phyloP scores from a whole-genome alignment of 306 rosid genomes.

The Castanea sativa region DNA sequence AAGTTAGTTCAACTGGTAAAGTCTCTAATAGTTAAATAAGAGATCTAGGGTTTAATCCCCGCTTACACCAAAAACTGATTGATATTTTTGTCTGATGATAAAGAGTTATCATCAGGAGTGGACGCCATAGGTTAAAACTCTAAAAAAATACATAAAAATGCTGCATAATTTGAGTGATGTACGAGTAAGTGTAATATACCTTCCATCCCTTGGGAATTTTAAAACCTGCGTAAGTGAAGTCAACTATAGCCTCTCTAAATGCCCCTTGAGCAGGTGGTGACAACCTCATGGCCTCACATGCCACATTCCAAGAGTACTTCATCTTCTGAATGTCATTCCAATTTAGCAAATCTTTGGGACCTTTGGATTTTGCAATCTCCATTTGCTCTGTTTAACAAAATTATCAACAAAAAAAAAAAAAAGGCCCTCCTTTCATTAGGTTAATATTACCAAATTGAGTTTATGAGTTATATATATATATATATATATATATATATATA shows the following conservation, averaged over 20 bases:
- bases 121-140: no score
- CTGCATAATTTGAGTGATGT: neutral
- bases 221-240: constrained; percentile 15
- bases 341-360: constrained; percentile 13
- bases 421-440: no score
- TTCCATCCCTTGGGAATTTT: constrained; percentile 26
- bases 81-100: no score
- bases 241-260: neutral
- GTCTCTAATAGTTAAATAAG: no score
- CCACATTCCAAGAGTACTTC: constrained; percentile 30
- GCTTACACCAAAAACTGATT: no score
- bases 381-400: constrained; percentile 1
- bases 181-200: neutral
- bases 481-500: no score
- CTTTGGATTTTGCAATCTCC: constrained; percentile 20
- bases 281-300: constrained; percentile 12
- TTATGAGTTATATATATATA: no score
- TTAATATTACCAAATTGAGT: no score
- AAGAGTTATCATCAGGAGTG: no score
- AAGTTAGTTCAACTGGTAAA: no score
- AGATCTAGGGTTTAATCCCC: fast-evolving
- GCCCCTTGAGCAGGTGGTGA: neutral
- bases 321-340: constrained; percentile 28
- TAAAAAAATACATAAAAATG: no score
- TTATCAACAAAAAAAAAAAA: no score